These are phyloP conservation scores for Alternaria arborescens DNA, from an alignment of 2,329 filamentous ascomycete species.

Conservation along the genomic window DNA sequence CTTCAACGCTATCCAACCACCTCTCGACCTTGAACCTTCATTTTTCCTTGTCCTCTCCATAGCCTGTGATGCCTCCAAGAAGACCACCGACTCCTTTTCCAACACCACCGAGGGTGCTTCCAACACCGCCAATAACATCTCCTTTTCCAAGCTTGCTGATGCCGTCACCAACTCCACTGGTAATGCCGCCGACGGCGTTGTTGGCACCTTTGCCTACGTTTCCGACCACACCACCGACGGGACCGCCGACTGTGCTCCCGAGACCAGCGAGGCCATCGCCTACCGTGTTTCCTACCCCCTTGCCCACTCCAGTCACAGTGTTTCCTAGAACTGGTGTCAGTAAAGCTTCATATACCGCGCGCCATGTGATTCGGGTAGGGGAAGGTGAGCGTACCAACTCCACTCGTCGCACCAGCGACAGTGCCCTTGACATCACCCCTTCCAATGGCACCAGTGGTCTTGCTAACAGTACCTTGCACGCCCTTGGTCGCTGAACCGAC, in stretches of 20 bases:
- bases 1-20: conserved; percentile 15
- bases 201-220: conserved; percentile 55
- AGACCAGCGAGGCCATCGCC: conserved; percentile 52
- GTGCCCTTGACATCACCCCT: conserved; percentile 53
- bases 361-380: background rate
- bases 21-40: conserved; percentile 25
- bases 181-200: conserved; percentile 53
- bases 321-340: conserved; percentile 34
- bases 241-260: conserved; percentile 48
- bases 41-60: conserved; percentile 32
- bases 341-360: background rate
- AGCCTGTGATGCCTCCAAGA: conserved; percentile 43
- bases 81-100: conserved; percentile 49
- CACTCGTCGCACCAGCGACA: conserved; percentile 49
- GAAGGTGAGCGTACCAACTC: conserved; percentile 30
- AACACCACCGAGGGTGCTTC: conserved; percentile 54
- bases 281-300: conserved; percentile 48
- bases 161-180: conserved; percentile 55
- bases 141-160: conserved; percentile 57
- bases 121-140: conserved; percentile 55
- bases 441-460: conserved; percentile 55
- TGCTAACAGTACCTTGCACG: conserved; percentile 54
- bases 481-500: conserved; percentile 52
- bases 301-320: conserved; percentile 47
- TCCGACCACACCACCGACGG: conserved; percentile 53